These are phyloP conservation scores for Aquilaria agallochum DNA, from an alignment of 441 rosid species.

Conservation along the genomic window DNA sequence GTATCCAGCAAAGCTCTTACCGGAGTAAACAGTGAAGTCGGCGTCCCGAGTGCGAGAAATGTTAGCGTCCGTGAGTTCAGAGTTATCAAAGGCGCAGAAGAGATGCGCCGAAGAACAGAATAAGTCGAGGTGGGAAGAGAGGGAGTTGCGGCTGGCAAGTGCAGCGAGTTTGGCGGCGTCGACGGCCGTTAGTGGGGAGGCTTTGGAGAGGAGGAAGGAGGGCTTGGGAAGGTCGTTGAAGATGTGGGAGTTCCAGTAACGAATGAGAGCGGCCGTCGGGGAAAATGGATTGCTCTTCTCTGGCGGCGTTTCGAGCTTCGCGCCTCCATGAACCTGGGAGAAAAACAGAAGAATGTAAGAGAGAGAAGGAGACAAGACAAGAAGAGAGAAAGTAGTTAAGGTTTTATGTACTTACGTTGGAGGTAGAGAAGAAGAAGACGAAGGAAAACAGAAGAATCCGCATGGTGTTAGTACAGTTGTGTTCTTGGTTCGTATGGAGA, in stretches of 20 bases:
- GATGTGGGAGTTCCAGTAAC: conserved; percentile 56
- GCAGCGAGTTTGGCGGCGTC: conserved; percentile 36
- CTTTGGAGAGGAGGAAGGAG: conserved; percentile 44
- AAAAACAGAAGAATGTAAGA: neutral
- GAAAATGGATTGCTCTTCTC: conserved; percentile 43
- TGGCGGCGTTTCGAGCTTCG: conserved; percentile 5
- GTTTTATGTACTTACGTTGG: conserved; percentile 23
- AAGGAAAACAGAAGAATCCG: conserved; percentile 4
- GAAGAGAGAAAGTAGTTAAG: conserved; percentile 1
- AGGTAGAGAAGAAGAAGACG: conserved; percentile 19
- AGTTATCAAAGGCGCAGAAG: conserved; percentile 38
- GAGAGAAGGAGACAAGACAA: neutral
- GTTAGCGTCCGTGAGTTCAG: conserved; percentile 1
- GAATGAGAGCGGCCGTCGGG: conserved; percentile 42
- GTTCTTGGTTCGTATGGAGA: no score
- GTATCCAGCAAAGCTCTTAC: conserved; percentile 27
- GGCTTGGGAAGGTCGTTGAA: conserved; percentile 27
- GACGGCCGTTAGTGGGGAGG: conserved; percentile 37
- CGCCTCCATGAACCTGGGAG: conserved; percentile 10
- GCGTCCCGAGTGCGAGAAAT: conserved; percentile 9
- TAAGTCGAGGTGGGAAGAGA: conserved; percentile 28
- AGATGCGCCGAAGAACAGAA: conserved; percentile 53
- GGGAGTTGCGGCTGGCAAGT: conserved; percentile 32
- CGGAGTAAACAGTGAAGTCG: conserved; percentile 28
- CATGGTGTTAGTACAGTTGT: conserved; percentile 8